These are phyloP conservation scores for Venturia nashicola DNA, from an alignment of 2,329 filamentous ascomycete species.

Conservation along the genomic window DNA sequence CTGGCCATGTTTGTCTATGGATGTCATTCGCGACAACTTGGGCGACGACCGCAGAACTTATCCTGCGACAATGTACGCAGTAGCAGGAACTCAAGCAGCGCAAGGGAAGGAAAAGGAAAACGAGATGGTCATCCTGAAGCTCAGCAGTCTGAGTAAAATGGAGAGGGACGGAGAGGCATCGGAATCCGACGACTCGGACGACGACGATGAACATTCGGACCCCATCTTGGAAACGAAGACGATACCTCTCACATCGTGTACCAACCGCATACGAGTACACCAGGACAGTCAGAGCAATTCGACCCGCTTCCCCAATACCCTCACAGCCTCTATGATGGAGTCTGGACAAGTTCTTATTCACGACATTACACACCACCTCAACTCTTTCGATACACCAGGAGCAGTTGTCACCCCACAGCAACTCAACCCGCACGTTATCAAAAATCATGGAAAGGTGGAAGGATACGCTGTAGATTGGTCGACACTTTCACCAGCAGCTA, in stretches of 20 bases:
- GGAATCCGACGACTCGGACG: conserved; percentile 54
- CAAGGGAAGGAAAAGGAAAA: conserved; percentile 66
- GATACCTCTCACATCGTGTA: conserved; percentile 76
- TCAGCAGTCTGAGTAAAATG: conserved; percentile 84
- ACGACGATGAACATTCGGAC: conserved; percentile 64
- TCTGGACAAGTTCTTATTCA: conserved; percentile 81
- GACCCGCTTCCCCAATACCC: conserved; percentile 47
- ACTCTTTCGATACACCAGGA: conserved; percentile 82
- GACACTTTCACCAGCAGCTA: conserved; percentile 63
- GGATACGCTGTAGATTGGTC: conserved; percentile 98
- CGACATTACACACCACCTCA: conserved; percentile 81
- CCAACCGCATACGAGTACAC: conserved; percentile 84
- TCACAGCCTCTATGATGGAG: conserved; percentile 89
- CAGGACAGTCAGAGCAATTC: conserved; percentile 48
- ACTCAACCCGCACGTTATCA: conserved; percentile 80
- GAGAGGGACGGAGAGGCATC: conserved; percentile 64
- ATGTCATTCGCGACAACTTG: conserved; percentile 74
- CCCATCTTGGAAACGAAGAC: conserved; percentile 87
- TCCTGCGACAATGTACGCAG: conserved; percentile 88
- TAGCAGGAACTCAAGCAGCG: conserved; percentile 89
- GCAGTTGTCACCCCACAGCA: conserved; percentile 67
- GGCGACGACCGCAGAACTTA: conserved; percentile 88
- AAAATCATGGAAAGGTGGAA: conserved; percentile 75
- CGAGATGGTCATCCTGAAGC: conserved; percentile 89
- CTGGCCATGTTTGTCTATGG: conserved; percentile 95